Evolutionary conservation across 352 stramenopile genomes (phyloP).

Genomic region (Globisporangium splendens): DNA sequence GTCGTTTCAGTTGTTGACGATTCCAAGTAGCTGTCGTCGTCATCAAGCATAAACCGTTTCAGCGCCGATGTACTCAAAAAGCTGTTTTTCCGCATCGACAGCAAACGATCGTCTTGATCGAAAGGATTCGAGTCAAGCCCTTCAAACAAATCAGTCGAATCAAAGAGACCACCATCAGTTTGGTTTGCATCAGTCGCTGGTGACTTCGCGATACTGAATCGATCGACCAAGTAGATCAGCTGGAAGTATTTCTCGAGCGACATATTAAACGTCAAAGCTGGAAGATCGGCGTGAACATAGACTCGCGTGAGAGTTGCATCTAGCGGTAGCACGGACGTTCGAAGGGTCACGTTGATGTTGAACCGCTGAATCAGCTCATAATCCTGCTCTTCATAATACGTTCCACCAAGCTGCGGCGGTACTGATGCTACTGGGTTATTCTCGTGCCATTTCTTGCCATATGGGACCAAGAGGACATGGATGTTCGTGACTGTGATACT

Average conservation of each 20-base stretch:
- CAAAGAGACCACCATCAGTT: conserved; percentile 14
- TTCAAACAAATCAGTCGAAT: conserved; percentile 18
- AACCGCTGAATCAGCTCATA: conserved; percentile 83
- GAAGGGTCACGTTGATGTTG: conserved; percentile 83
- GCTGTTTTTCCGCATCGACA: conserved; percentile 20
- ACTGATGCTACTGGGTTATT: conserved; percentile 12
- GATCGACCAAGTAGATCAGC: conserved; percentile 47
- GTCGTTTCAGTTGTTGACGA: conserved; percentile 13
- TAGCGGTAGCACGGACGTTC: conserved; percentile 80
- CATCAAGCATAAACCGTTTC: conserved; percentile 45
- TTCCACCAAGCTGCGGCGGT: conserved; percentile 34
- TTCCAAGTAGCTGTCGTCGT: conserved; percentile 20
- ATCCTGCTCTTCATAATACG: conserved; percentile 50
- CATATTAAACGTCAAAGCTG: conserved; percentile 80
- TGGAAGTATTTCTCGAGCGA: conserved; percentile 84
- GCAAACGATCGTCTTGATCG: conserved; percentile 26
- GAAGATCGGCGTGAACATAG: conserved; percentile 81
- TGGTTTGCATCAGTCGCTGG: conserved; percentile 7
- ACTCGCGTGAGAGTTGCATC: conserved; percentile 80
- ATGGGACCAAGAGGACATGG: conserved; percentile 77
- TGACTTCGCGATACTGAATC: conserved; percentile 42
- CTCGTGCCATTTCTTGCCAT: conserved; percentile 35
- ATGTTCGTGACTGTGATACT: conserved; percentile 79
- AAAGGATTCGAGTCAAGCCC: conserved; percentile 15
- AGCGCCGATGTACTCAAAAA: conserved; percentile 52